Conservation (phyloP, 2,329 filamentous ascomycete species). For the Thyridium curvatum region DNA sequence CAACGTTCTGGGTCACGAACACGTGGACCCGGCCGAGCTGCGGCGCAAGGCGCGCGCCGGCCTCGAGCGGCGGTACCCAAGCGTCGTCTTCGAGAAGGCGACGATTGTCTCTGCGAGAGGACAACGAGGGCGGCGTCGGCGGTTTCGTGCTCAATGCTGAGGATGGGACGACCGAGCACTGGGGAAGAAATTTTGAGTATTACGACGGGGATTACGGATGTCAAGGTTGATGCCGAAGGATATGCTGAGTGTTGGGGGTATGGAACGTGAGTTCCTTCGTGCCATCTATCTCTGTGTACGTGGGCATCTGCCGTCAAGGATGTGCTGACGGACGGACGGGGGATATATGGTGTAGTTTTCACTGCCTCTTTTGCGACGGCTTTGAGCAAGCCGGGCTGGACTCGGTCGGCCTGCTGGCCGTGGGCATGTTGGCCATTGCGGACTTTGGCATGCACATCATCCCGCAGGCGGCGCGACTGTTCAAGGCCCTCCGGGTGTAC, state of each 20-base stretch:
- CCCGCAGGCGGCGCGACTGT: slow-evolving; percentile 36
- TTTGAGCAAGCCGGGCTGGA: slow-evolving; percentile 46
- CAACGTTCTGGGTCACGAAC: slow-evolving; percentile 32
- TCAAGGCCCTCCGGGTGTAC: slow-evolving; percentile 41
- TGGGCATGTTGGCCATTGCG: slow-evolving; percentile 22
- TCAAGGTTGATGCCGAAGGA: slow-evolving; percentile 43
- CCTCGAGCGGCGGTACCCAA: slow-evolving; percentile 24
- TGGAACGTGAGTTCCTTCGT: slow-evolving; percentile 32
- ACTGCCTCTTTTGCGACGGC: slow-evolving; percentile 55
- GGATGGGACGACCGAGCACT: slow-evolving; percentile 29
- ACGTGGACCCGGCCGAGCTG: slow-evolving; percentile 24
- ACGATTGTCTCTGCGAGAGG: slow-evolving; percentile 18
- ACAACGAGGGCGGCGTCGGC: slow-evolving; percentile 18
- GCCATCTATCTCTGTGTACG: not conserved
- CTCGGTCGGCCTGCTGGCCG: slow-evolving; percentile 40
- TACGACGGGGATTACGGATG: slow-evolving; percentile 46
- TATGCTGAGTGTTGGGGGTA: slow-evolving; percentile 49
- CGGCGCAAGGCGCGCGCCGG: slow-evolving; percentile 25
- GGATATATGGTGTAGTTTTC: slow-evolving; percentile 34
- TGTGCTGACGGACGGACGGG: too few relatives aligned
- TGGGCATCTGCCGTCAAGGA: slow-evolving; percentile 1
- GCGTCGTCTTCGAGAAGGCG: slow-evolving; percentile 23
- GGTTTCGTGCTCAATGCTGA: slow-evolving; percentile 32
- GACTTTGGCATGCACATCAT: slow-evolving; percentile 30
- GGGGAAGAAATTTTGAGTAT: slow-evolving; percentile 48